phyloP scores from a whole-genome alignment of 768 basidiomycete genomes.

The Exsudoporus frostii region DNA sequence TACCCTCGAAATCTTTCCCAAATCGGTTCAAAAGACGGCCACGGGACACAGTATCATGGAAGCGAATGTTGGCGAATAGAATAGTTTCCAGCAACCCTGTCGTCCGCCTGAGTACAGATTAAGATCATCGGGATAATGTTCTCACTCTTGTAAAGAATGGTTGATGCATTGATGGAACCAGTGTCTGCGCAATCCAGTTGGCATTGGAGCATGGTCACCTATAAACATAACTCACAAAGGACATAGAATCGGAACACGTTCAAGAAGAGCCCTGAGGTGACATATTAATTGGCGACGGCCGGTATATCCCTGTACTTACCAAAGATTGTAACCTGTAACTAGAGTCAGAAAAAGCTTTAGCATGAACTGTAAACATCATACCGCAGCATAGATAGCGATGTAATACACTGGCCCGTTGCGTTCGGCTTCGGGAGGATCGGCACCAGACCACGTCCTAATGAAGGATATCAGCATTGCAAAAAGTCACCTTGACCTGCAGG shows the following conservation, averaged over 20 bases:
- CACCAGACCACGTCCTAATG: slow-evolving; percentile 55
- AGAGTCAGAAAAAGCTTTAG: slow-evolving; percentile 20
- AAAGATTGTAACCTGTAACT: slow-evolving; percentile 34
- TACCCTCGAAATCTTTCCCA: slow-evolving; percentile 87
- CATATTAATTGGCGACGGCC: slow-evolving; percentile 6
- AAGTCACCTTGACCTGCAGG: neutral
- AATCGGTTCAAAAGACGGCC: slow-evolving; percentile 81
- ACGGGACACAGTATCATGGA: slow-evolving; percentile 89
- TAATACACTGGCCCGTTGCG: slow-evolving; percentile 45
- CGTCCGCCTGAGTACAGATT: slow-evolving; percentile 11
- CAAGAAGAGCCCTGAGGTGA: slow-evolving; percentile 47
- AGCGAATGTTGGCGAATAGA: slow-evolving; percentile 84
- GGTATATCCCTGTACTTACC: slow-evolving; percentile 24
- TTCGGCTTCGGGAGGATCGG: slow-evolving; percentile 38
- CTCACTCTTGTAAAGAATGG: slow-evolving; percentile 67
- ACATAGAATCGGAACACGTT: slow-evolving; percentile 65
- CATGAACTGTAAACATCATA: slow-evolving; percentile 27
- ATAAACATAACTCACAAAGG: slow-evolving; percentile 52
- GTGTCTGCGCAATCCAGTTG: slow-evolving; percentile 39
- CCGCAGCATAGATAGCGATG: slow-evolving; percentile 61
- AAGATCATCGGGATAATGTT: neutral
- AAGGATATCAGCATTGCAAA: slow-evolving; percentile 25
- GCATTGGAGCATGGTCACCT: neutral
- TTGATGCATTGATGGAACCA: slow-evolving; percentile 82
- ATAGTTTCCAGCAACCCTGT: slow-evolving; percentile 68